Evolutionary conservation across 352 stramenopile species (phyloP).

Genomic region (Pythium rhizo-oryzae): DNA sequence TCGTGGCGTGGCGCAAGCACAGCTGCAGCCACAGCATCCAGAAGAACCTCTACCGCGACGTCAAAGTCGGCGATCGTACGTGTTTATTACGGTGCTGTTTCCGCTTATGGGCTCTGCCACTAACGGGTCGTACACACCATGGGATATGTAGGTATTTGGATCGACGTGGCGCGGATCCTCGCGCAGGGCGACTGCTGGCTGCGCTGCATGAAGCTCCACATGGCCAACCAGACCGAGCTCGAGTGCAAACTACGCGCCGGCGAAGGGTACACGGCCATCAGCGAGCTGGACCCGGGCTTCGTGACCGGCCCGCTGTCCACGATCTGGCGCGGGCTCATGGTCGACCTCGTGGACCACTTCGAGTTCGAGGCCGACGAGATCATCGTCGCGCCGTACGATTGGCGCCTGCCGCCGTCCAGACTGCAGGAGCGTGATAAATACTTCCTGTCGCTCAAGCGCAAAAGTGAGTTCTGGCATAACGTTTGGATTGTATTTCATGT

Average conservation of each 20-base stretch:
- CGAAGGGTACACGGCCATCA: constrained; percentile 62
- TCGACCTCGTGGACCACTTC: constrained; percentile 73
- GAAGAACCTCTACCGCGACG: constrained; percentile 78
- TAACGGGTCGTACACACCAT: no score
- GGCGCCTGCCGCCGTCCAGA: constrained; percentile 68
- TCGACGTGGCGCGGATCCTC: constrained; percentile 72
- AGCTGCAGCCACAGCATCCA: constrained; percentile 63
- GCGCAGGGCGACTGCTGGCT: constrained; percentile 81
- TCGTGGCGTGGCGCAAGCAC: constrained; percentile 70
- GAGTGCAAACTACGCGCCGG: constrained; percentile 73
- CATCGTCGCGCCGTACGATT: constrained; percentile 80
- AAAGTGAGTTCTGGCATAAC: constrained; percentile 62
- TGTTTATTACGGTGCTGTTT: constrained; percentile 9
- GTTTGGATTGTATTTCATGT: no score
- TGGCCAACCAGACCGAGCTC: constrained; percentile 65
- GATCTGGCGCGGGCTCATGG: constrained; percentile 69
- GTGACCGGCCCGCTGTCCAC: constrained; percentile 73
- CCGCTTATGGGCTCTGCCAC: no score
- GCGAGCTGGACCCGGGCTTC: constrained; percentile 73
- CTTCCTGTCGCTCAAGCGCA: constrained; percentile 71
- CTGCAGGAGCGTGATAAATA: constrained; percentile 77
- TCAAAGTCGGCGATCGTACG: constrained; percentile 77
- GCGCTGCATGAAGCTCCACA: constrained; percentile 74
- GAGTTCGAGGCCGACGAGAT: constrained; percentile 66
- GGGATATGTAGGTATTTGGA: constrained; percentile 72